Evolutionary conservation across 225 moss, liverwort and hornwort genomes (phyloP).

Genomic region (Marchantia paleacea): DNA sequence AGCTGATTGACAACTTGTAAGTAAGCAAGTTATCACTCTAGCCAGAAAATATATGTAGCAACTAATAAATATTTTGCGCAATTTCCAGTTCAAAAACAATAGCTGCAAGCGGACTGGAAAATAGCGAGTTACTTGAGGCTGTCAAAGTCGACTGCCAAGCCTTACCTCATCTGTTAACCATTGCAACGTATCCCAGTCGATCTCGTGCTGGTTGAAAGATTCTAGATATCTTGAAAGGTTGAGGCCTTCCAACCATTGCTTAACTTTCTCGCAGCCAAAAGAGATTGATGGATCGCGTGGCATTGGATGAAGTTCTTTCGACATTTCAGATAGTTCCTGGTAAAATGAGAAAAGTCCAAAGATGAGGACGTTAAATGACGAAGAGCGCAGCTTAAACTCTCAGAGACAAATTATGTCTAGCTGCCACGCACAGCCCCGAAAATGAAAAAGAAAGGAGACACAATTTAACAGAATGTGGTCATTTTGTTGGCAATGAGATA

Average conservation of each 20-base stretch:
- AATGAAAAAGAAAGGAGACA: neutral
- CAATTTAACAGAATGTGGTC: too few species aligned
- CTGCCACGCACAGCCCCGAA: neutral
- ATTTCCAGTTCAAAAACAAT: too few species aligned
- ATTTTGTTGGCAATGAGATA: too few species aligned
- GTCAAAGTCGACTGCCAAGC: neutral
- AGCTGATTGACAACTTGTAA: too few species aligned
- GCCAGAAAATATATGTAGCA: too few species aligned
- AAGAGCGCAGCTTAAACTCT: neutral
- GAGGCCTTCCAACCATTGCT: slow-evolving; percentile 62
- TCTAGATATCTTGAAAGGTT: slow-evolving; percentile 65
- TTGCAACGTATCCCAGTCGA: slow-evolving; percentile 92
- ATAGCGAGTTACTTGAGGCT: neutral
- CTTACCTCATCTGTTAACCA: slow-evolving; percentile 94
- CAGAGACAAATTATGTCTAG: neutral
- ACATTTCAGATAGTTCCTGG: neutral
- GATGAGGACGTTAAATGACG: neutral
- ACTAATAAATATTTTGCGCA: too few species aligned
- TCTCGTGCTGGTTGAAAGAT: slow-evolving; percentile 77
- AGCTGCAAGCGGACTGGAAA: too few species aligned
- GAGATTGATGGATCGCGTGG: slow-evolving; percentile 25
- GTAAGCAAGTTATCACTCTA: too few species aligned
- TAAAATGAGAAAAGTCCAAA: neutral
- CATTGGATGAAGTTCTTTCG: neutral
- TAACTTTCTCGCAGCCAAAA: slow-evolving; percentile 51